Conservation (phyloP, 768 basidiomycete species). For the Trametes meyenii region DNA sequence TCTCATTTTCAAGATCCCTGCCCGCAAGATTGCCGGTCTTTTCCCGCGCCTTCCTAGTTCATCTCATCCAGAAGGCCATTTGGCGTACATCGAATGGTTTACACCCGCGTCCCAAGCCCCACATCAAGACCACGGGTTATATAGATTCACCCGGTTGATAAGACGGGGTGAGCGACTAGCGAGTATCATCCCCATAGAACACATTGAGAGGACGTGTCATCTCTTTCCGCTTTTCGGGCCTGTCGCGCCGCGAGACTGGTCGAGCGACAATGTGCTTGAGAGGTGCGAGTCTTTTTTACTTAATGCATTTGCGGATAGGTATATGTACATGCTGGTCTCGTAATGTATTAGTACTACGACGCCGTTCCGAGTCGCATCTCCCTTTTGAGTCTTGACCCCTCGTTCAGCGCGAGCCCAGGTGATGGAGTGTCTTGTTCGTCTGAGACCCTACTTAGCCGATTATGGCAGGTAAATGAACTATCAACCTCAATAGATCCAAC, state of each 20-base stretch:
- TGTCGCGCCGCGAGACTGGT: conserved; percentile 36
- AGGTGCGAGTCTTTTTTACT: conserved; percentile 33
- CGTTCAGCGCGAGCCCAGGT: too few species aligned
- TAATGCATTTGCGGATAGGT: conserved; percentile 34
- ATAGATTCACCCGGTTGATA: background rate
- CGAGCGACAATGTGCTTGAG: conserved; percentile 36
- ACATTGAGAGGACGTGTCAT: conserved; percentile 34
- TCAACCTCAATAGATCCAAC: too few species aligned
- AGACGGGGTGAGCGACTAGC: conserved; percentile 2
- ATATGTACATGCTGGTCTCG: conserved; percentile 40
- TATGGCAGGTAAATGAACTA: too few species aligned
- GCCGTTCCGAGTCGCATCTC: too few species aligned
- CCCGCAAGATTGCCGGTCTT: background rate
- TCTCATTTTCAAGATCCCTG: conserved; percentile 32
- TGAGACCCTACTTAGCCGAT: too few species aligned
- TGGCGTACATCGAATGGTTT: conserved; percentile 40
- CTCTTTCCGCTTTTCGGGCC: conserved; percentile 38
- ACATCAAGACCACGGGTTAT: background rate
- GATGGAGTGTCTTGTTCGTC: too few species aligned
- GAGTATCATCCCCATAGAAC: conserved; percentile 30
- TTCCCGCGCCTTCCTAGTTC: conserved; percentile 11
- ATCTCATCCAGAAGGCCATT: conserved; percentile 14
- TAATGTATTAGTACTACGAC: background rate
- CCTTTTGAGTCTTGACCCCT: too few species aligned
- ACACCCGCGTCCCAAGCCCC: background rate